Conservation (phyloP, 2,329 filamentous ascomycete genomes). For the Coniella lustricola region DNA sequence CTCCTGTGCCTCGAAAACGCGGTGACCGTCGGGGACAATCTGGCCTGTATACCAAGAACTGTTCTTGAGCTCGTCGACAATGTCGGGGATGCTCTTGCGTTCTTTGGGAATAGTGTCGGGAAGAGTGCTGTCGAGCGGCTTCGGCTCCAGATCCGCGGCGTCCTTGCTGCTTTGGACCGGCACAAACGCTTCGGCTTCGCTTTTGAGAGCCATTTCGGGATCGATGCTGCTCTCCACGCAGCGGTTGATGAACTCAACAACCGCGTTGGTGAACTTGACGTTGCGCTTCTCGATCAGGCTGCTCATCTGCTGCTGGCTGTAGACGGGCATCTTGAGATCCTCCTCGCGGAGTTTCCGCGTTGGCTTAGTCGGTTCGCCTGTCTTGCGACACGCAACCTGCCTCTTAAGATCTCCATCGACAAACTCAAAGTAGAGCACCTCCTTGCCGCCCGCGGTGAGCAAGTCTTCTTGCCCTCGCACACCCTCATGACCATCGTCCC, state of each 20-base stretch:
- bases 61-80: slow-evolving; percentile 74
- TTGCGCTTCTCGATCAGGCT: slow-evolving; percentile 85
- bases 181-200: slow-evolving; percentile 52
- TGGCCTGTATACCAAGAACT: slow-evolving; percentile 86
- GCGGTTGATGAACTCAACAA: slow-evolving; percentile 69
- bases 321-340: slow-evolving; percentile 84
- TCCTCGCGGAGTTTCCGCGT: slow-evolving; percentile 66
- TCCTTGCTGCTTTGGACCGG: slow-evolving; percentile 50
- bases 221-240: slow-evolving; percentile 61
- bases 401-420: slow-evolving; percentile 84
- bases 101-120: slow-evolving; percentile 72
- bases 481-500: slow-evolving; percentile 19
- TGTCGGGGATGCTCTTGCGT: slow-evolving; percentile 73
- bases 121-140: slow-evolving; percentile 37
- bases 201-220: slow-evolving; percentile 57
- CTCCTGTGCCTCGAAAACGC: slow-evolving; percentile 80
- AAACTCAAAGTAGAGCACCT: slow-evolving; percentile 87
- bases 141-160: slow-evolving; percentile 23
- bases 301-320: slow-evolving; percentile 87
- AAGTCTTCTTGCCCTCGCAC: no score
- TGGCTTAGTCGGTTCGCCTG: slow-evolving; percentile 63
- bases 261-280: slow-evolving; percentile 68
- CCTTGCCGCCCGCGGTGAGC: slow-evolving; percentile 34
- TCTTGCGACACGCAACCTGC: slow-evolving; percentile 65
- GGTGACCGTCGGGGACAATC: slow-evolving; percentile 87